These are phyloP conservation scores for Sporothrix pseudoabietina DNA, from an alignment of 2,329 filamentous ascomycete genomes.

Conservation along the genomic window DNA sequence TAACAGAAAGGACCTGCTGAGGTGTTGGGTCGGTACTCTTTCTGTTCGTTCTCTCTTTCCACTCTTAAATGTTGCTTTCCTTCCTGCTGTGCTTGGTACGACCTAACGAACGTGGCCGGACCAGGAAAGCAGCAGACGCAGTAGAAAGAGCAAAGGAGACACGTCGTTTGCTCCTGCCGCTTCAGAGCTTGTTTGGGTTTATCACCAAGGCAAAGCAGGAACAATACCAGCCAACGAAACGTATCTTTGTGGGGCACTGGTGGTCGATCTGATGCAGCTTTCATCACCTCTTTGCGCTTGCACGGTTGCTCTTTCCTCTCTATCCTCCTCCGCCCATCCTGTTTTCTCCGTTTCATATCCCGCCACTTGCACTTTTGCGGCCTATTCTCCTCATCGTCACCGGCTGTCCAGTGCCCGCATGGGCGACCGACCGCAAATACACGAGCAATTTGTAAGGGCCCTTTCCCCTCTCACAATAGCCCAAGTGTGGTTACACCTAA, in stretches of 20 bases:
- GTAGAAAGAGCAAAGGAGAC: neutral
- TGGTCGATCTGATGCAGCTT: neutral
- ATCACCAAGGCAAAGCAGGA: neutral
- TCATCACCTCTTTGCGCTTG: slow-evolving; percentile 11
- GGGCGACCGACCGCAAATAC: neutral
- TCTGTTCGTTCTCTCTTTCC: neutral
- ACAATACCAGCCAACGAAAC: neutral
- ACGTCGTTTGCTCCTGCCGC: neutral
- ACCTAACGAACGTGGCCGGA: neutral
- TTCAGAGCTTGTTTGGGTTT: neutral
- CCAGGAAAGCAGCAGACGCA: neutral
- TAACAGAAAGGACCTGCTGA: neutral
- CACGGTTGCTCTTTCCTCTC: neutral
- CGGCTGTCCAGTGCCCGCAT: neutral
- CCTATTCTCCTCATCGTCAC: neutral
- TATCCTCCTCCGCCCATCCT: neutral
- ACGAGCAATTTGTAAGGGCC: slow-evolving; percentile 5
- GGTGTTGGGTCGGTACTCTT: neutral
- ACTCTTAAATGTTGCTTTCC: neutral
- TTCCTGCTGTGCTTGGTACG: slow-evolving; percentile 5
- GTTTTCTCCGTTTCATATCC: neutral
- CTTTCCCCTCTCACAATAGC: neutral
- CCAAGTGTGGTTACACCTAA: slow-evolving; percentile 6
- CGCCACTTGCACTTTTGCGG: neutral
- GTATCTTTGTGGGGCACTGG: slow-evolving; percentile 9